phyloP scores from a whole-genome alignment of 2,329 filamentous ascomycete species.

The Fusarium denticulatum region DNA sequence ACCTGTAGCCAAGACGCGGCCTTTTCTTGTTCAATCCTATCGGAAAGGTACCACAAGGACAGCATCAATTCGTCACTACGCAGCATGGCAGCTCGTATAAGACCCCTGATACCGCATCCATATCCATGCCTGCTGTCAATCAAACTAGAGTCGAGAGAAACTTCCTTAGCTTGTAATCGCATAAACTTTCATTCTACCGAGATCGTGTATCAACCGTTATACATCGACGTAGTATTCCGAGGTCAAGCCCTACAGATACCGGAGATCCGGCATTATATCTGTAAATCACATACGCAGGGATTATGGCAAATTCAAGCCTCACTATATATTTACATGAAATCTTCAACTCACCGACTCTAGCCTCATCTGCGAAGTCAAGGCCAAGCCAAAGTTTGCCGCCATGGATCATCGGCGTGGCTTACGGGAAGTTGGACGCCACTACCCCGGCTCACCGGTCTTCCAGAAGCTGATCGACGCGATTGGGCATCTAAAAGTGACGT shows the following conservation, averaged over 20 bases:
- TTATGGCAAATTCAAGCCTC: background rate
- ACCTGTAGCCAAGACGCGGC: background rate
- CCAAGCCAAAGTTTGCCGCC: background rate
- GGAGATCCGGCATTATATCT: background rate
- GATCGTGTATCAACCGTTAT: background rate
- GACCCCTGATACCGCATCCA: conserved; percentile 15
- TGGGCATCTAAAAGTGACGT: conserved; percentile 9
- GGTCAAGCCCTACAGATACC: background rate
- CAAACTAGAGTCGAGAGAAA: background rate
- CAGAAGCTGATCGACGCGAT: conserved; percentile 22
- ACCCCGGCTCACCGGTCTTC: conserved; percentile 26
- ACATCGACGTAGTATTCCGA: conserved; percentile 10
- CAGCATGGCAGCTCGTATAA: conserved; percentile 1
- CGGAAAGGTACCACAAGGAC: background rate
- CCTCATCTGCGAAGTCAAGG: background rate
- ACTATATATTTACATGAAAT: background rate
- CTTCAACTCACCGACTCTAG: conserved; percentile 10
- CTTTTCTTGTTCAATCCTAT: background rate
- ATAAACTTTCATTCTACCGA: background rate
- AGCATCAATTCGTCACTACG: background rate
- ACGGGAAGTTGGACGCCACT: conserved; percentile 11
- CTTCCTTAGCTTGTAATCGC: background rate
- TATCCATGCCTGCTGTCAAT: background rate
- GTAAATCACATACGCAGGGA: background rate
- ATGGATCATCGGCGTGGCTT: conserved; percentile 6